phyloP scores from a whole-genome alignment of 768 basidiomycete species.

The Chalciporus piperatus region DNA sequence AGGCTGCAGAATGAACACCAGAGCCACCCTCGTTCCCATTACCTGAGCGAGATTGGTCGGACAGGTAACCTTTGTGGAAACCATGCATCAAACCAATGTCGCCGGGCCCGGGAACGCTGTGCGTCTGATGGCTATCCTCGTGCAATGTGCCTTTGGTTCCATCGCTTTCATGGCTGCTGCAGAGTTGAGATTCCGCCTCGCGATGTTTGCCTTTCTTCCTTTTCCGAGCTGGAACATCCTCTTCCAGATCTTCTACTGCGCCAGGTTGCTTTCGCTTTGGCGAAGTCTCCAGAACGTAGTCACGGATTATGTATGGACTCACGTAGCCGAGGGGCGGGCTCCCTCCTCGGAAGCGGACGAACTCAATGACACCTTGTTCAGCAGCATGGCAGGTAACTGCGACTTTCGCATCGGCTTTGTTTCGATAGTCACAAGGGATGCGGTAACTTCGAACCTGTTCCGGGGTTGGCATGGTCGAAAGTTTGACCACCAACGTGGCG shows the following conservation, averaged over 20 bases:
- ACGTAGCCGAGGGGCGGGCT: conserved; percentile 41
- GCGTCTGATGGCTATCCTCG: conserved; percentile 15
- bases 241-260: conserved; percentile 15
- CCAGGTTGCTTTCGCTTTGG: conserved; percentile 38
- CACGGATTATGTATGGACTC: conserved; percentile 31
- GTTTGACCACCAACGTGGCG: conserved; percentile 44
- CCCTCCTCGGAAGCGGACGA: conserved; percentile 52
- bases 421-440: conserved; percentile 49
- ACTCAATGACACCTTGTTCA: conserved; percentile 55
- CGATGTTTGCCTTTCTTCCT: conserved; percentile 30
- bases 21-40: conserved; percentile 17
- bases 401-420: conserved; percentile 59
- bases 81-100: conserved; percentile 19
- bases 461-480: conserved; percentile 31
- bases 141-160: neutral
- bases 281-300: conserved; percentile 26
- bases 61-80: conserved; percentile 7
- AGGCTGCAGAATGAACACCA: conserved; percentile 11
- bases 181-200: conserved; percentile 14
- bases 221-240: conserved; percentile 22
- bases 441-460: conserved; percentile 43
- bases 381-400: conserved; percentile 54
- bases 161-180: neutral
- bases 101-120: conserved; percentile 14
- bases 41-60: conserved; percentile 18